Percentiles rank a stretch among this genome's conserved stretches.
These are phyloP conservation scores for Coniochaeta prunicola DNA, from an alignment of 2,329 filamentous ascomycete genomes.

Conservation along the genomic window DNA sequence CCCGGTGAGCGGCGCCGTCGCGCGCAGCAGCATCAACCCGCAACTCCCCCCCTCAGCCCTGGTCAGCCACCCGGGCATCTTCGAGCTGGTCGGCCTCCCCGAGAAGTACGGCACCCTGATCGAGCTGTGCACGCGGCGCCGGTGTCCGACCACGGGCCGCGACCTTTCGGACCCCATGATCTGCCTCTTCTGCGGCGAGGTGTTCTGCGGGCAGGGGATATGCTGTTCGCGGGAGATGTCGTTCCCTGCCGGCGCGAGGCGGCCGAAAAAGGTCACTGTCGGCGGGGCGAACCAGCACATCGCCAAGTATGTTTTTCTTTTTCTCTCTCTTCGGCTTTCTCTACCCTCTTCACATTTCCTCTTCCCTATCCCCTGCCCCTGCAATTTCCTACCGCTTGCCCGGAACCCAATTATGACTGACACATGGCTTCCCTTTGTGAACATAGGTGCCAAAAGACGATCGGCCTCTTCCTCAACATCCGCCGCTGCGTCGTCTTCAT, in stretches of 20 bases:
- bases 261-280: constrained; percentile 37
- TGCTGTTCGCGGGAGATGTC: constrained; percentile 67
- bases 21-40: background rate
- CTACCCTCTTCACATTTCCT: no score
- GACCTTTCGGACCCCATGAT: constrained; percentile 86
- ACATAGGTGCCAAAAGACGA: constrained; percentile 72
- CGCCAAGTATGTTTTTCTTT: constrained; percentile 56
- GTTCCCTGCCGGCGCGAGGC: constrained; percentile 27
- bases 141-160: constrained; percentile 84
- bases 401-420: no score
- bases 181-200: constrained; percentile 92
- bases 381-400: no score
- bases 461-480: constrained; percentile 94
- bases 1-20: constrained; percentile 2
- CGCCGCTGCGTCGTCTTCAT: constrained; percentile 92
- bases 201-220: constrained; percentile 89
- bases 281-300: constrained; percentile 91
- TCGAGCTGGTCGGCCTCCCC: constrained; percentile 86
- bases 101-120: constrained; percentile 89
- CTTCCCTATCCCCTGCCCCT: background rate
- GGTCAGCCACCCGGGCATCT: constrained; percentile 79
- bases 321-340: constrained; percentile 1
- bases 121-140: constrained; percentile 77
- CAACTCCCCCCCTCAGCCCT: constrained; percentile 34
- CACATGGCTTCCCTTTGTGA: no score